Evolutionary conservation across 768 basidiomycete species (phyloP).

Genomic region (Macrolepiota dolichaula): DNA sequence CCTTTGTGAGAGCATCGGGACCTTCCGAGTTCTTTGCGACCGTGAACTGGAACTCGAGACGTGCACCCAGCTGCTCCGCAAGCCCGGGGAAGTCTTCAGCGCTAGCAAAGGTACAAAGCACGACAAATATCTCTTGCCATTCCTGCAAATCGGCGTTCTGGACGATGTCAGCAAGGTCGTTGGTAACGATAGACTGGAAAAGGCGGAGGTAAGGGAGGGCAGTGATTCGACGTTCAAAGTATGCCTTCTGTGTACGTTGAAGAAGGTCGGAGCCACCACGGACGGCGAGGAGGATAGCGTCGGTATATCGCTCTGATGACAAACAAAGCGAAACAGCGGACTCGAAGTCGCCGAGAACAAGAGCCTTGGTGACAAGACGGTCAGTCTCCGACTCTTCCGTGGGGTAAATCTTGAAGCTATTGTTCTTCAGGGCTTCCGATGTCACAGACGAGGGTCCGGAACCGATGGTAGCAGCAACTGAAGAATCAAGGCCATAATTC

Average conservation of each 20-base stretch:
- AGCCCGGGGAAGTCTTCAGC: constrained; percentile 83
- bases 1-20: constrained; percentile 37
- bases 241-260: constrained; percentile 85
- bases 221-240: constrained; percentile 81
- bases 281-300: constrained; percentile 91
- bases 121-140: constrained; percentile 96
- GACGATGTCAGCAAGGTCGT: constrained; percentile 90
- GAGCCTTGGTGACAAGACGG: constrained; percentile 83
- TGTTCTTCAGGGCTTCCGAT: constrained; percentile 69
- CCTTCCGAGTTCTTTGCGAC: constrained; percentile 50
- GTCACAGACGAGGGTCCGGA: constrained; percentile 82
- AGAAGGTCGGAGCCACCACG: constrained; percentile 88
- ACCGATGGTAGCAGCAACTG: constrained; percentile 94
- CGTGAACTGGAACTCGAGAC: constrained; percentile 83
- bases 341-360: constrained; percentile 94
- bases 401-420: constrained; percentile 90
- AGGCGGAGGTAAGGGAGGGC: constrained; percentile 85
- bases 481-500: constrained; percentile 79
- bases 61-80: constrained; percentile 86
- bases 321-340: constrained; percentile 91
- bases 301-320: constrained; percentile 85
- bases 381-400: constrained; percentile 84
- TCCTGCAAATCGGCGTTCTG: constrained; percentile 94
- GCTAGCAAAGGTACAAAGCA: constrained; percentile 90
- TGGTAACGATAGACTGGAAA: constrained; percentile 90